These are phyloP conservation scores for Truncatella angustata DNA, from an alignment of 2,329 filamentous ascomycete genomes.

Conservation along the genomic window DNA sequence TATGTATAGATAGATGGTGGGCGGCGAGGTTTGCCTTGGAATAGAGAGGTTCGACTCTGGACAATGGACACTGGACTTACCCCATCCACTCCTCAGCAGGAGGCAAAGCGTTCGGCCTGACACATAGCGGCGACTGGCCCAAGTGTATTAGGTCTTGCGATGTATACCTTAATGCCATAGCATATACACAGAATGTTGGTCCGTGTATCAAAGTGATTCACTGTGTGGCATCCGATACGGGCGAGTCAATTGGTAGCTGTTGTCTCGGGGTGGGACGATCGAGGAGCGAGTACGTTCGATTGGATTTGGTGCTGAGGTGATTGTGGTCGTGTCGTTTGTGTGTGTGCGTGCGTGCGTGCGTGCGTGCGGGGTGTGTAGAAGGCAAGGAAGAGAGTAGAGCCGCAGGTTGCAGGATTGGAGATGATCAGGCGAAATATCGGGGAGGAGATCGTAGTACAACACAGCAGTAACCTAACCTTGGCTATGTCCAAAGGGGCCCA, in stretches of 20 bases:
- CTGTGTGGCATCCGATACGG: background rate
- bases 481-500: background rate
- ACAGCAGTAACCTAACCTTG: background rate
- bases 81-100: slow-evolving; percentile 96
- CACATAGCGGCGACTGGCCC: slow-evolving; percentile 77
- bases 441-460: background rate
- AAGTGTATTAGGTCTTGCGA: slow-evolving; percentile 73
- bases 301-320: background rate
- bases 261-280: background rate
- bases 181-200: slow-evolving; percentile 19
- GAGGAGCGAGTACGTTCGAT: background rate
- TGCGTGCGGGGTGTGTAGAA: background rate
- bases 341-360: background rate
- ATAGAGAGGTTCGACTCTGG: background rate
- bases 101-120: slow-evolving; percentile 75
- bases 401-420: background rate
- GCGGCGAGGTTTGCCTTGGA: background rate
- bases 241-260: background rate
- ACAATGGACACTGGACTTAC: slow-evolving; percentile 42
- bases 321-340: background rate
- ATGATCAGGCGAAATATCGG: background rate
- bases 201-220: background rate
- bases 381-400: background rate
- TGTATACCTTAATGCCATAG: slow-evolving; percentile 67
- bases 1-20: background rate